Evolutionary conservation across 805 yeast species (phyloP).

Genomic region (Lachancea nothofagi): DNA sequence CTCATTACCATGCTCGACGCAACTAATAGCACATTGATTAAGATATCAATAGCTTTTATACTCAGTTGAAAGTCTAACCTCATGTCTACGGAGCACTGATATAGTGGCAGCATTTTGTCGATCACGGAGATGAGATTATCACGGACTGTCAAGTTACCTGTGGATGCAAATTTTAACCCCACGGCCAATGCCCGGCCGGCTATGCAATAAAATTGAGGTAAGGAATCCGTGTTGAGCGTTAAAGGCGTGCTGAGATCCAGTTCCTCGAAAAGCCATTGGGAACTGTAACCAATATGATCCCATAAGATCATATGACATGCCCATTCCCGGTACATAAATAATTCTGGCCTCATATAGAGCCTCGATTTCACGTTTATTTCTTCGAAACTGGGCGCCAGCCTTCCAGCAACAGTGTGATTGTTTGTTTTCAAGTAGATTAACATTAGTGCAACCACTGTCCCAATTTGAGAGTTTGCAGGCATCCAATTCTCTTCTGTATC

Average conservation of each 20-base stretch:
- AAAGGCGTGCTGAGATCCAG: constrained; percentile 11
- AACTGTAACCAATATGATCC: constrained; percentile 49
- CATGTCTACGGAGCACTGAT: constrained; percentile 34
- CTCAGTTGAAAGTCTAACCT: constrained; percentile 58
- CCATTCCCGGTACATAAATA: constrained; percentile 58
- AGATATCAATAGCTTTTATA: constrained; percentile 42
- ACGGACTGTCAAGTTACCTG: constrained; percentile 49
- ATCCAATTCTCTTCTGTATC: constrained; percentile 29
- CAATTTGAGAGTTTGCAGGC: constrained; percentile 42
- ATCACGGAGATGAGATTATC: constrained; percentile 34
- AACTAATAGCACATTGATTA: constrained; percentile 56
- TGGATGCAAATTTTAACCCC: constrained; percentile 73
- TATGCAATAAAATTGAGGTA: constrained; percentile 57
- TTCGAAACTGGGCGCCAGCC: constrained; percentile 44
- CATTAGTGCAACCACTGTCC: constrained; percentile 71
- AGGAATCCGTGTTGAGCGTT: constrained; percentile 50
- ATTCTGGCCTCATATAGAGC: constrained; percentile 70
- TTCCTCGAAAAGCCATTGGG: constrained; percentile 21
- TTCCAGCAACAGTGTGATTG: constrained; percentile 52
- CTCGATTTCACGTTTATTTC: constrained; percentile 7
- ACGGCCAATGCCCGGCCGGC: constrained; percentile 74
- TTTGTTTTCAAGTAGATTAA: constrained; percentile 69
- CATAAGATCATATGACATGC: constrained; percentile 66
- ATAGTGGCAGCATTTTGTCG: constrained; percentile 30
- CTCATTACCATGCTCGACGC: constrained; percentile 75